These are phyloP conservation scores for Erysimum pusillum DNA, from an alignment of 441 rosid genomes.

Conservation along the genomic window DNA sequence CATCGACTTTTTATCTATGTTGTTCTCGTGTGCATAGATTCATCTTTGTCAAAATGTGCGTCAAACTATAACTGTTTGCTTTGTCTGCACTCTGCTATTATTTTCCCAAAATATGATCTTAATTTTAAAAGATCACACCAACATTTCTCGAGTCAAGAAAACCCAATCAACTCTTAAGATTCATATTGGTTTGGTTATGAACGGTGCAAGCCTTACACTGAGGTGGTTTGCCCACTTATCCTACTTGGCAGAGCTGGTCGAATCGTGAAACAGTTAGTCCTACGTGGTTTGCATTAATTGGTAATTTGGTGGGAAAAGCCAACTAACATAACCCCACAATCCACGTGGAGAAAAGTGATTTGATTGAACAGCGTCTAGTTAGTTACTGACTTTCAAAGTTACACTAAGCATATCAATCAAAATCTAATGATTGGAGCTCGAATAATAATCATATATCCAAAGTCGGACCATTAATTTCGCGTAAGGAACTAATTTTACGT, in stretches of 20 bases:
- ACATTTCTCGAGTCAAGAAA: too few relatives aligned
- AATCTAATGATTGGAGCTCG: background rate
- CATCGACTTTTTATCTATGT: slow-evolving; percentile 7
- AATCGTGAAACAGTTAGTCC: slow-evolving; percentile 34
- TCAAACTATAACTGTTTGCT: background rate
- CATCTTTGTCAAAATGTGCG: slow-evolving; percentile 8
- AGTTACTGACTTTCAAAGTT: slow-evolving; percentile 15
- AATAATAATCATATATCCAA: too few relatives aligned
- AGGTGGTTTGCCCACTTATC: background rate
- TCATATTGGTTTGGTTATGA: too few relatives aligned
- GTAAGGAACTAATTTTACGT: too few relatives aligned
- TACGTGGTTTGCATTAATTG: slow-evolving; percentile 41
- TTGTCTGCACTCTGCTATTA: background rate
- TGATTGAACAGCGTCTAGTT: slow-evolving; percentile 55
- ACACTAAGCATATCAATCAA: slow-evolving; percentile 36
- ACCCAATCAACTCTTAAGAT: too few relatives aligned
- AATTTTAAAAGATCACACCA: background rate
- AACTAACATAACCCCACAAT: background rate
- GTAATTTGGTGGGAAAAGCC: background rate
- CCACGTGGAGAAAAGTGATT: slow-evolving; percentile 52
- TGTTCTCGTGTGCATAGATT: slow-evolving; percentile 25
- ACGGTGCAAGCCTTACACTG: too few relatives aligned
- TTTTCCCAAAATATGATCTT: background rate
- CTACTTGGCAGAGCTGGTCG: slow-evolving; percentile 31
- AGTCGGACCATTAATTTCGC: too few relatives aligned